phyloP scores from a whole-genome alignment of 2,329 filamentous ascomycete species.

The Cercospora sojina region DNA sequence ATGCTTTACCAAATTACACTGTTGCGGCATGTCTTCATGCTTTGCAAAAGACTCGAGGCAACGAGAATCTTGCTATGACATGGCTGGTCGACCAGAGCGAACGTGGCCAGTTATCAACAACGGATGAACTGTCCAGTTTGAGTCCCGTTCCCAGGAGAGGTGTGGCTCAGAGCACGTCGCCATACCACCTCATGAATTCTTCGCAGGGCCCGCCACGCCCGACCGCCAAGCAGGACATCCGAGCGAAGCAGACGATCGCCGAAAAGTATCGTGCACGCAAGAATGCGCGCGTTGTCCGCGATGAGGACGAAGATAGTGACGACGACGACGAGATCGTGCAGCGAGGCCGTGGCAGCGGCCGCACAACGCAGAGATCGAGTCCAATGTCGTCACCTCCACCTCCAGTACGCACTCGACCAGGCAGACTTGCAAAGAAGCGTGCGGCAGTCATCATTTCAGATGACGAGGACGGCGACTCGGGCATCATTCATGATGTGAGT shows the following conservation, averaged over 20 bases:
- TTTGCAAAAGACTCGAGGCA: conserved; percentile 51
- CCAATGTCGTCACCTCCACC: conserved; percentile 36
- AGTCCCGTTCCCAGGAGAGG: conserved; percentile 31
- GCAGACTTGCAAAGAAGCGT: conserved; percentile 25
- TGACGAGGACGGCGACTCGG: conserved; percentile 42
- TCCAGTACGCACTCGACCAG: conserved; percentile 16
- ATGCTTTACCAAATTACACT: conserved; percentile 46
- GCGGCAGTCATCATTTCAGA: conserved; percentile 39
- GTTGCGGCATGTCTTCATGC: conserved; percentile 52
- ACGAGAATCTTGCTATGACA: conserved; percentile 56
- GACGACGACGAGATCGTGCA: conserved; percentile 33
- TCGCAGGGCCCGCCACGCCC: conserved; percentile 38
- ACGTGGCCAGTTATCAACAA: background rate
- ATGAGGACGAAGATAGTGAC: conserved; percentile 30
- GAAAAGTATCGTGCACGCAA: conserved; percentile 36
- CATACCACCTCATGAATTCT: conserved; percentile 14
- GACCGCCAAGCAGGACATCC: conserved; percentile 55
- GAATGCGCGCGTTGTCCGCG: conserved; percentile 6
- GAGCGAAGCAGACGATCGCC: conserved; percentile 54
- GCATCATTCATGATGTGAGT: conserved; percentile 21
- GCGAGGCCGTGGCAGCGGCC: conserved; percentile 49
- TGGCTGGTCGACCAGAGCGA: conserved; percentile 44
- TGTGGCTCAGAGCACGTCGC: conserved; percentile 28
- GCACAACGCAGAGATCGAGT: conserved; percentile 42
- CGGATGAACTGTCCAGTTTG: conserved; percentile 29